Base-by-base conservation (phyloP, 805 yeast genomes). In the Metschnikowia peoriensis region DNA sequence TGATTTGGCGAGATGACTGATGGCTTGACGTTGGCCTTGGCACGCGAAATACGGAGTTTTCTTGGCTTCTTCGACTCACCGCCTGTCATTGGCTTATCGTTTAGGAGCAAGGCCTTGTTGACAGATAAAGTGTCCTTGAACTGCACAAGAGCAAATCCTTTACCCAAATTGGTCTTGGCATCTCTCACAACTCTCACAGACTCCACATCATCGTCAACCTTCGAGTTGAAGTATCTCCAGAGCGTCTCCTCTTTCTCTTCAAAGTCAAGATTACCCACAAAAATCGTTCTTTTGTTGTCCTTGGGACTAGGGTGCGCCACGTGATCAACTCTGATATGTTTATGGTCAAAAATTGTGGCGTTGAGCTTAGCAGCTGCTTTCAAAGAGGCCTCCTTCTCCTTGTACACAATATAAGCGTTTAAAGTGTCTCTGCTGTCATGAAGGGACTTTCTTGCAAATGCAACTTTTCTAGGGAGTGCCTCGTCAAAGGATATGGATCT, bases 111-210 rank as follows among this genome's bases (percentile, higher is more conserved):
- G 0, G 97, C 97, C 65, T 89, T 88, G 56, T 85, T 84, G 9
- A 94, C 97, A 41, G 85, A 76, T 50, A 85, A 71, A 1, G 80
- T 61, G 63, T 88, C 93, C 55, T 77, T 80, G 74, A 92, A 94
- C 69, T 93, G 98, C 37, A 94, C 91, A 66, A 92, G 89, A 6
- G 97, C 99, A 73, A 94, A 92, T 6, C 99, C 99, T 72, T 94
- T 94, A 57, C 99, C 99, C 53, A 93, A 77, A 63, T 94, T 93
- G 22, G 97, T 93, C 72, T 89, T 89, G 15, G 96, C 73, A 67
- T 94, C 99, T 66, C 99, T 83, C 35, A 94, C 81, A 44, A 94
- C 80, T 68, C 99, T 82, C 34, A 94, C 97, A 56, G 88, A 86
- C 67, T 91, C 96, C 50, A 94, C 87, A 28, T 81, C 85, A 42